Evolutionary conservation across 1,139 yeast genomes (phyloP).

Genomic region (Geotrichum aggregatum): DNA sequence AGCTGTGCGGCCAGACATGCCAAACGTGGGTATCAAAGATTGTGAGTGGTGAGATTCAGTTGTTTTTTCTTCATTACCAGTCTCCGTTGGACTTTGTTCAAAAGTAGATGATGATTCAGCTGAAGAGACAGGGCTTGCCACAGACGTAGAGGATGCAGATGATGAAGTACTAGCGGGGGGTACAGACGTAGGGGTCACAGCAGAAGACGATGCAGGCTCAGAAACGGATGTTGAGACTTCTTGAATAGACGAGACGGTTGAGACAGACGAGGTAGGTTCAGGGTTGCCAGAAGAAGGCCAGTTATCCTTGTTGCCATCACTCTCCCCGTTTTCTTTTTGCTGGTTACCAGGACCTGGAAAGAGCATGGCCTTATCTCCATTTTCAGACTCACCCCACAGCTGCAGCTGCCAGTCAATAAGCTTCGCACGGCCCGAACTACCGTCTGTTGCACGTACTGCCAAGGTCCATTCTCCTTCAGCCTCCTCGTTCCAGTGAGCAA

Average conservation of each 20-base stretch:
- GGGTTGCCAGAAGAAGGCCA: constrained; percentile 20
- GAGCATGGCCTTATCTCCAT: constrained; percentile 54
- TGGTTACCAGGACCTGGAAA: constrained; percentile 37
- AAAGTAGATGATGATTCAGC: constrained; percentile 3
- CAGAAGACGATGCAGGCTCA: constrained; percentile 19
- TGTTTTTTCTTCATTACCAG: not conserved
- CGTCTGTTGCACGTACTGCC: constrained; percentile 49
- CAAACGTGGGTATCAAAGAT: constrained; percentile 37
- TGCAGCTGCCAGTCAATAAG: constrained; percentile 71
- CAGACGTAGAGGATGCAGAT: constrained; percentile 13
- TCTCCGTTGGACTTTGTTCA: not conserved
- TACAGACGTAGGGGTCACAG: constrained; percentile 18
- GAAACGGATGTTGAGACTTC: constrained; percentile 17
- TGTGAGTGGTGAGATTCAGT: constrained; percentile 4
- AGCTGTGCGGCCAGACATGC: constrained; percentile 34
- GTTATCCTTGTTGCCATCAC: constrained; percentile 14
- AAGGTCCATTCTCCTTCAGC: constrained; percentile 83
- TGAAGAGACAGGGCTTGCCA: constrained; percentile 3
- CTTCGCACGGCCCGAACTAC: constrained; percentile 40
- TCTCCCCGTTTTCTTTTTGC: constrained; percentile 9
- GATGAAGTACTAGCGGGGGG: constrained; percentile 10
- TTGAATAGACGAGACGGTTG: constrained; percentile 10
- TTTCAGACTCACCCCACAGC: constrained; percentile 75
- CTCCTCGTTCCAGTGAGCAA: constrained; percentile 94
- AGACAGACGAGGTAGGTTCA: constrained; percentile 11